Percentiles rank a stretch among this genome's conserved stretches.
These are phyloP conservation scores for Kuraishia borneana DNA, from an alignment of 805 yeast species.

Conservation along the genomic window DNA sequence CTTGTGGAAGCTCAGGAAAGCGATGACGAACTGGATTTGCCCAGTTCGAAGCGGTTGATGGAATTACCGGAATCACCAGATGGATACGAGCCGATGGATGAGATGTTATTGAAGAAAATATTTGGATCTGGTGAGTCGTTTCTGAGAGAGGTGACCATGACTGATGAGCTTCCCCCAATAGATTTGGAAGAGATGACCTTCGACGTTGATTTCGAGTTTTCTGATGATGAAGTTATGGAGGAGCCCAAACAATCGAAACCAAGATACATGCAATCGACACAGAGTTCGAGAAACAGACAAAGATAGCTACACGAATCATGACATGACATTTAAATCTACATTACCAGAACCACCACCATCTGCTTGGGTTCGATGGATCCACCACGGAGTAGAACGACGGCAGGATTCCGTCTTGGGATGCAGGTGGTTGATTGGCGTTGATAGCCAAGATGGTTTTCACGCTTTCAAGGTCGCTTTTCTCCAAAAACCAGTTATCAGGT, in stretches of 20 bases:
- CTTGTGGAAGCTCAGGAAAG: not conserved
- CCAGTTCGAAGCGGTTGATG: not conserved
- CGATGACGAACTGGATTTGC: not conserved
- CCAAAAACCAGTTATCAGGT: conserved; percentile 73
- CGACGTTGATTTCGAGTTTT: not conserved
- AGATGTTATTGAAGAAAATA: not conserved
- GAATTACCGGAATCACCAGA: conserved; percentile 1
- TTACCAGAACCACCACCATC: not conserved
- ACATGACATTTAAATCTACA: too few relatives aligned
- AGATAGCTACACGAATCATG: too few relatives aligned
- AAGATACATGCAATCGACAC: too few relatives aligned
- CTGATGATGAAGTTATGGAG: not conserved
- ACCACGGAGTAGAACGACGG: not conserved
- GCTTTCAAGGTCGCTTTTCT: conserved; percentile 48
- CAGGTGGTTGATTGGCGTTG: conserved; percentile 12
- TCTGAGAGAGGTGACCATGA: not conserved
- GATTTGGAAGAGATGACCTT: conserved; percentile 1
- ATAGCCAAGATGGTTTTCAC: conserved; percentile 34
- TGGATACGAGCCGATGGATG: conserved; percentile 1
- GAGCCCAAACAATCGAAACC: too few relatives aligned
- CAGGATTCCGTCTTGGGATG: not conserved
- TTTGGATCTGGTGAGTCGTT: not conserved
- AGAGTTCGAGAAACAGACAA: too few relatives aligned
- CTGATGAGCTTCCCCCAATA: not conserved
- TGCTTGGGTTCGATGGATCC: not conserved